Conservation (phyloP, 768 basidiomycete species). For the Russula emetica region DNA sequence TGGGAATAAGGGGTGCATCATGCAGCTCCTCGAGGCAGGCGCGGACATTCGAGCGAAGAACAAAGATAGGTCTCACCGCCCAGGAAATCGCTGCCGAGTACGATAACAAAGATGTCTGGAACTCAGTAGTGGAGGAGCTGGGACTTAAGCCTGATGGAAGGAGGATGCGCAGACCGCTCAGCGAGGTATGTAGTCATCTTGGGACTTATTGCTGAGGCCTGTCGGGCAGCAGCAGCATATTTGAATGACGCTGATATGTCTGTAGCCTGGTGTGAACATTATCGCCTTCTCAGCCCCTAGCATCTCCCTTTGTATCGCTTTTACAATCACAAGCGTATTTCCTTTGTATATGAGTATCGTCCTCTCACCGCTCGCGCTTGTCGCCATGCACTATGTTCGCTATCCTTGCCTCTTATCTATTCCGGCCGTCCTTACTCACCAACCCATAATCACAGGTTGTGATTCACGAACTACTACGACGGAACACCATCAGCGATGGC, state of each 20-base stretch:
- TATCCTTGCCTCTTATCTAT: no score
- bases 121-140: constrained; percentile 80
- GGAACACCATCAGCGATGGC: neutral
- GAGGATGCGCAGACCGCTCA: constrained; percentile 59
- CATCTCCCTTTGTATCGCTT: neutral
- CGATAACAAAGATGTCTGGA: constrained; percentile 75
- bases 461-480: neutral
- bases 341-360: constrained; percentile 15
- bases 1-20: constrained; percentile 82
- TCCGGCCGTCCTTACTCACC: neutral
- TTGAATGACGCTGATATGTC: neutral
- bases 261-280: constrained; percentile 11
- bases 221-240: no score
- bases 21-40: constrained; percentile 80
- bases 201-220: no score
- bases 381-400: no score
- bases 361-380: no score
- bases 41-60: constrained; percentile 78
- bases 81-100: constrained; percentile 90
- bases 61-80: constrained; percentile 74
- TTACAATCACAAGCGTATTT: constrained; percentile 4
- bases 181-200: constrained; percentile 56
- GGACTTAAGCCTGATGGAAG: constrained; percentile 71
- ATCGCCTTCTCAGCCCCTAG: constrained; percentile 10
- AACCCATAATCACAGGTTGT: neutral